phyloP scores from a whole-genome alignment of 2,329 filamentous ascomycete genomes.

The Claviceps arundinis region DNA sequence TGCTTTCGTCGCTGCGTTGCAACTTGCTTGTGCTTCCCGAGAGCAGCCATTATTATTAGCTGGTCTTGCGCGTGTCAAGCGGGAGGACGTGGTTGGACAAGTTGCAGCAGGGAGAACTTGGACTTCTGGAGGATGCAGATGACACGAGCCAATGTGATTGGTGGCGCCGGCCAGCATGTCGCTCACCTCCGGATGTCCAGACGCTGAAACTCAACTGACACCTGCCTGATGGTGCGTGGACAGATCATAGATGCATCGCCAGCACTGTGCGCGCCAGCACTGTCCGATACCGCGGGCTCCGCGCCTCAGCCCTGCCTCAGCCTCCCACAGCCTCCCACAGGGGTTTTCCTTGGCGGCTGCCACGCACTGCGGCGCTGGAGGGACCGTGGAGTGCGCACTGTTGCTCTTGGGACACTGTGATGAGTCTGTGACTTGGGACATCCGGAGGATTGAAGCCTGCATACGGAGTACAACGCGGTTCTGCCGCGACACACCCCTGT shows the following conservation, averaged over 20 bases:
- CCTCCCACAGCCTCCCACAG: too few species aligned
- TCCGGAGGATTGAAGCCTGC: neutral
- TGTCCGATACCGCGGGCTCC: too few species aligned
- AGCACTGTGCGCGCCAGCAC: neutral
- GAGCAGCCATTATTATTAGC: too few species aligned
- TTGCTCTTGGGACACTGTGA: neutral
- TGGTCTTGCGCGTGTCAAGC: too few species aligned
- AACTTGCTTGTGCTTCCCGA: neutral
- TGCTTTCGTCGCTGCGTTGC: neutral
- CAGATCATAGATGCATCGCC: too few species aligned
- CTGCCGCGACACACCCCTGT: conserved; percentile 3
- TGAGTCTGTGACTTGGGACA: neutral
- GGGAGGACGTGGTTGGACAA: neutral
- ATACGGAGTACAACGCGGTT: neutral
- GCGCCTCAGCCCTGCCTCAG: too few species aligned
- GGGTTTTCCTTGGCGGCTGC: neutral
- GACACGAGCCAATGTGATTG: neutral
- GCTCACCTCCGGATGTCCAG: neutral
- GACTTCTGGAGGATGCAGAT: neutral
- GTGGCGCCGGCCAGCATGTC: neutral
- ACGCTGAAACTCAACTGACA: neutral
- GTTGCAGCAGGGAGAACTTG: neutral
- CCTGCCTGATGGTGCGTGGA: too few species aligned
- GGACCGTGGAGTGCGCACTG: neutral
- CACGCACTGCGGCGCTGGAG: neutral